phyloP scores from a whole-genome alignment of 1,284 basidiomycete genomes.

The Ganoderma sinense region DNA sequence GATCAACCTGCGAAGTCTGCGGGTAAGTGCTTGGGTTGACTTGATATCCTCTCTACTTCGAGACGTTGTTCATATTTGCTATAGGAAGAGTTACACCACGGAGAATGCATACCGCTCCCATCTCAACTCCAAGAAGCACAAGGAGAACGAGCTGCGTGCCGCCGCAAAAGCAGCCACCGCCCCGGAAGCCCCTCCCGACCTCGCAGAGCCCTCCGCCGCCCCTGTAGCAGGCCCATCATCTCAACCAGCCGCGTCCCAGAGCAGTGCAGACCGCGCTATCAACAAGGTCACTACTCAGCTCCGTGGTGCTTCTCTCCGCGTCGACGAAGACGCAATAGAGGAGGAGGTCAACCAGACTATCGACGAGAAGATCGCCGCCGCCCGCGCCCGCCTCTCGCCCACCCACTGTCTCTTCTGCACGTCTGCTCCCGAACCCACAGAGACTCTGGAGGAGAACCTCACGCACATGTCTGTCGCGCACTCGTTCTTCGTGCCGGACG shows the following conservation, averaged over 20 bases:
- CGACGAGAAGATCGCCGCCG: conserved; percentile 81
- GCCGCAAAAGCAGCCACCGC: conserved; percentile 35
- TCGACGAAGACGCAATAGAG: conserved; percentile 55
- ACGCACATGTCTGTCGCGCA: conserved; percentile 89
- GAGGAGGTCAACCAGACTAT: conserved; percentile 65
- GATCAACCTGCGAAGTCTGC: conserved; percentile 82
- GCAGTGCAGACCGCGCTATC: conserved; percentile 5
- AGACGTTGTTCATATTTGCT: conserved; percentile 8
- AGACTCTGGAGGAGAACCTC: conserved; percentile 72
- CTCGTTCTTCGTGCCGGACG: conserved; percentile 97
- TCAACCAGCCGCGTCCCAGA: not conserved
- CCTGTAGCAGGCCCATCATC: conserved; percentile 23
- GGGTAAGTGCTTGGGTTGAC: conserved; percentile 56
- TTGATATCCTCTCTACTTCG: not conserved
- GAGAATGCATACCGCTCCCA: conserved; percentile 93
- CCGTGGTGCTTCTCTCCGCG: conserved; percentile 37
- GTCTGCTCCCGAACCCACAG: conserved; percentile 44
- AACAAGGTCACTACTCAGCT: conserved; percentile 22
- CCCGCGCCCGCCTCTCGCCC: conserved; percentile 68
- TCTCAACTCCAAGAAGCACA: conserved; percentile 90
- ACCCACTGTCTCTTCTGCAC: conserved; percentile 91
- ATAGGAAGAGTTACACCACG: conserved; percentile 89
- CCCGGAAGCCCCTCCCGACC: conserved; percentile 10
- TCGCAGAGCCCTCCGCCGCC: not conserved
- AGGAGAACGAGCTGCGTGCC: conserved; percentile 76